Conservation (phyloP, 2,329 filamentous ascomycete genomes). For the Colletotrichum sp. region DNA sequence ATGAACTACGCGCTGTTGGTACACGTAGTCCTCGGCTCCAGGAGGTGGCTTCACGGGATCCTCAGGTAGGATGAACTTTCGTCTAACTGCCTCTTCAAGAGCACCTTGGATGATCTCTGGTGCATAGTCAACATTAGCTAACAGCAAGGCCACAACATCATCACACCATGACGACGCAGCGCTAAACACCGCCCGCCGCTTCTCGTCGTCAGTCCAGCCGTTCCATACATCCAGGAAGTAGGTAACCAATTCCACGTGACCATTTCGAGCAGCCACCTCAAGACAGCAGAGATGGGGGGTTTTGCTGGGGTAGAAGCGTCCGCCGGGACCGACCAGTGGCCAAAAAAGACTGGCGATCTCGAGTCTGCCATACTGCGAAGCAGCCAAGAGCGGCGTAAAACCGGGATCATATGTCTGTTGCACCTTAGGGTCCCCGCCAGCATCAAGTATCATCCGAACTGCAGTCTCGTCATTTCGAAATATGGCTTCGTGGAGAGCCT, state of each 20-base stretch:
- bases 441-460: not conserved
- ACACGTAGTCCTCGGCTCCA: not conserved
- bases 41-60: not conserved
- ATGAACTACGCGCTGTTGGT: slow-evolving; percentile 4
- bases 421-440: not conserved
- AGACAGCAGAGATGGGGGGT: not conserved
- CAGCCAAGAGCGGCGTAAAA: not conserved
- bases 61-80: slow-evolving; percentile 1
- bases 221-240: not conserved
- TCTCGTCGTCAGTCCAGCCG: not conserved
- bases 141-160: not conserved
- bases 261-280: slow-evolving; percentile 2
- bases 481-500: slow-evolving; percentile 2
- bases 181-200: not conserved
- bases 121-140: not conserved
- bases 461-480: not conserved
- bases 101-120: not conserved
- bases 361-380: slow-evolving; percentile 2
- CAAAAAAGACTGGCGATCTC: not conserved
- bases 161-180: not conserved
- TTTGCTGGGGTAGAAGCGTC: not conserved
- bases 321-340: not conserved
- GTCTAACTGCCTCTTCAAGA: not conserved
- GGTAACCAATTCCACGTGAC: not conserved
- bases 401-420: not conserved